Conservation (phyloP, 768 basidiomycete species). For the Cystofilobasidium macerans region DNA sequence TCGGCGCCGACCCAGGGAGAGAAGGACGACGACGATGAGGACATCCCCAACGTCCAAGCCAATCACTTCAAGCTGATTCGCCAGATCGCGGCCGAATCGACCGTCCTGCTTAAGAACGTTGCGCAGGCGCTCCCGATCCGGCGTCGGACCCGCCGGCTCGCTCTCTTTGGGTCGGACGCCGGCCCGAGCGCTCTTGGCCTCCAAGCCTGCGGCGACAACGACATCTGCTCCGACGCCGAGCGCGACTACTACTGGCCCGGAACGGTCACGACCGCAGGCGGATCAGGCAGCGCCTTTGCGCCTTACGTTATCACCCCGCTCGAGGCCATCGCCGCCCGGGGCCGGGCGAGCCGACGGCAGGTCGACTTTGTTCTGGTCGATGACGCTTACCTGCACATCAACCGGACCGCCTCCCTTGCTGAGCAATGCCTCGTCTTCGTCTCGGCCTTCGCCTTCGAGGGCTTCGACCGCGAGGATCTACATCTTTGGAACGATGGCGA, state of each 20-base stretch:
- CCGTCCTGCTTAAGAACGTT: slow-evolving; percentile 13
- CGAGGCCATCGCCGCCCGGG: slow-evolving; percentile 34
- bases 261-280: slow-evolving; percentile 12
- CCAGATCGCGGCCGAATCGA: slow-evolving; percentile 21
- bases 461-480: slow-evolving; percentile 33
- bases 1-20: slow-evolving; percentile 35
- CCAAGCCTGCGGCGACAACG: slow-evolving; percentile 10
- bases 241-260: slow-evolving; percentile 14
- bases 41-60: slow-evolving; percentile 46
- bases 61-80: slow-evolving; percentile 21
- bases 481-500: slow-evolving; percentile 15
- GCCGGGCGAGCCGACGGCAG: slow-evolving; percentile 29
- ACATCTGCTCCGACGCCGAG: slow-evolving; percentile 8
- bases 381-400: slow-evolving; percentile 29
- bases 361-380: slow-evolving; percentile 35
- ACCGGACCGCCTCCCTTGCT: slow-evolving; percentile 12
- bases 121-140: slow-evolving; percentile 6
- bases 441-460: slow-evolving; percentile 34
- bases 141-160: slow-evolving; percentile 2
- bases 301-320: slow-evolving; percentile 31
- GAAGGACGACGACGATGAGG: slow-evolving; percentile 23
- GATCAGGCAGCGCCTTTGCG: slow-evolving; percentile 9
- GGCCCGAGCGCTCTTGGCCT: slow-evolving; percentile 11
- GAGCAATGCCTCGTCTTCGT: slow-evolving; percentile 32
- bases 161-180: slow-evolving; percentile 18